Percentiles rank a stretch among this genome's conserved stretches.
phyloP scores from a whole-genome alignment of 257 asterid species.

The Solanum medicagineum region DNA sequence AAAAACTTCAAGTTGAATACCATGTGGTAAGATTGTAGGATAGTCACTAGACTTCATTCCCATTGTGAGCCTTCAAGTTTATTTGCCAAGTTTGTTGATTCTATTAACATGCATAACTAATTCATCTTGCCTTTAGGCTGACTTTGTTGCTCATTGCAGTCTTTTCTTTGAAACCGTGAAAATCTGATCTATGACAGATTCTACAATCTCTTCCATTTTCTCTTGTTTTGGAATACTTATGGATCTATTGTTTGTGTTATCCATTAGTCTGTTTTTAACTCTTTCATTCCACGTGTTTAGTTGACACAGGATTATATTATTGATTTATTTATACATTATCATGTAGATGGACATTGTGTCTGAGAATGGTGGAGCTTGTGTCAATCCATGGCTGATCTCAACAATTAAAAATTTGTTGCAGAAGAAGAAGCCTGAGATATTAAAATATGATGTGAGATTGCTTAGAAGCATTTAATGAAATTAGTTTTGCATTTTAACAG shows the following conservation, averaged over 20 bases:
- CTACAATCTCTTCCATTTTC: neutral
- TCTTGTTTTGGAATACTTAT: neutral
- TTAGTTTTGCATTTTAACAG: neutral
- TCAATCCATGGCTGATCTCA: conserved; percentile 77
- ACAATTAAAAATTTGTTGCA: conserved; percentile 17
- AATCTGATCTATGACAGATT: neutral
- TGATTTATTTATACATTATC: conserved; percentile 2
- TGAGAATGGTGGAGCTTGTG: conserved; percentile 28
- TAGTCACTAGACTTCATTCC: neutral
- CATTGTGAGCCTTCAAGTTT: neutral
- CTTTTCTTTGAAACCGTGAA: neutral
- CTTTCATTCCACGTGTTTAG: neutral
- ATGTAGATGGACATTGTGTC: conserved; percentile 29
- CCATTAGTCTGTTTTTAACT: neutral
- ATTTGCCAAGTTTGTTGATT: neutral
- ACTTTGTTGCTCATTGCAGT: neutral
- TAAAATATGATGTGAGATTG: conserved; percentile 24
- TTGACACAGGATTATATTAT: neutral
- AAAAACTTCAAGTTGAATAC: neutral
- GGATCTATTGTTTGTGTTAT: neutral
- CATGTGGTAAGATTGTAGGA: neutral
- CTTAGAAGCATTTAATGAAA: neutral
- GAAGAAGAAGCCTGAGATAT: conserved; percentile 19
- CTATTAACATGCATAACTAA: neutral
- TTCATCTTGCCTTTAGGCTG: neutral